A percentile compares a stretch with the other conserved stretches of the same genome.
Conservation (phyloP, 2,329 filamentous ascomycete genomes). For the Colletotrichum sp. region DNA sequence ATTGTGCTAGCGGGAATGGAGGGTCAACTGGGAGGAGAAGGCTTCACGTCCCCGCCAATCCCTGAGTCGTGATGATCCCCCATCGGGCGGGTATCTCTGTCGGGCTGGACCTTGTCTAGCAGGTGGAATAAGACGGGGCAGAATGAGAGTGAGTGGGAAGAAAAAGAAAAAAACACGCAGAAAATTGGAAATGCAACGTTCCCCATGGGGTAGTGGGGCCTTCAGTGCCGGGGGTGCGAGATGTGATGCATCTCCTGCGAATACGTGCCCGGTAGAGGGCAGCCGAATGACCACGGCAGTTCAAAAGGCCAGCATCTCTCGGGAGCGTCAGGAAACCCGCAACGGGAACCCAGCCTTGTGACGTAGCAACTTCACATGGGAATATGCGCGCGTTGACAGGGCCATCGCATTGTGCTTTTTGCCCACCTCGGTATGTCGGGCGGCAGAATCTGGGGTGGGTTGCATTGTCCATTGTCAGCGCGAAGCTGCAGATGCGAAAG, state of each 20-base stretch:
- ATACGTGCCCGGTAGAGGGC: neutral
- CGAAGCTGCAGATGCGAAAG: neutral
- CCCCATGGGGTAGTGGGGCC: constrained; percentile 18
- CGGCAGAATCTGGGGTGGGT: neutral
- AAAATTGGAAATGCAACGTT: constrained; percentile 8
- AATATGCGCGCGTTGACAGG: neutral
- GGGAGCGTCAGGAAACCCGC: neutral
- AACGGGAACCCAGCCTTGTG: constrained; percentile 1
- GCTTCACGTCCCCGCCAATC: neutral
- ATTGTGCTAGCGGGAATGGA: neutral
- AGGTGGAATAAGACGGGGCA: neutral
- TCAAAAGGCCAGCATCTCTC: neutral
- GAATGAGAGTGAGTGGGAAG: neutral
- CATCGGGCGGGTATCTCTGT: neutral
- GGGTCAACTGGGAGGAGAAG: neutral
- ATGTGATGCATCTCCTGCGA: neutral
- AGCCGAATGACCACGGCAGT: constrained; percentile 10
- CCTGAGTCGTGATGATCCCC: constrained; percentile 8
- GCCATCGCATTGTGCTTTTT: neutral
- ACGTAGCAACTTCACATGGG: constrained; percentile 13
- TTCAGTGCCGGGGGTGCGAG: neutral
- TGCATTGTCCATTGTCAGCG: neutral
- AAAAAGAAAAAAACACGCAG: neutral
- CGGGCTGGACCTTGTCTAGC: neutral
- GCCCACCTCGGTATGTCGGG: constrained; percentile 10